Base-by-base conservation (phyloP, 2,329 filamentous ascomycete genomes). In the Xylaria hypoxylon region DNA sequence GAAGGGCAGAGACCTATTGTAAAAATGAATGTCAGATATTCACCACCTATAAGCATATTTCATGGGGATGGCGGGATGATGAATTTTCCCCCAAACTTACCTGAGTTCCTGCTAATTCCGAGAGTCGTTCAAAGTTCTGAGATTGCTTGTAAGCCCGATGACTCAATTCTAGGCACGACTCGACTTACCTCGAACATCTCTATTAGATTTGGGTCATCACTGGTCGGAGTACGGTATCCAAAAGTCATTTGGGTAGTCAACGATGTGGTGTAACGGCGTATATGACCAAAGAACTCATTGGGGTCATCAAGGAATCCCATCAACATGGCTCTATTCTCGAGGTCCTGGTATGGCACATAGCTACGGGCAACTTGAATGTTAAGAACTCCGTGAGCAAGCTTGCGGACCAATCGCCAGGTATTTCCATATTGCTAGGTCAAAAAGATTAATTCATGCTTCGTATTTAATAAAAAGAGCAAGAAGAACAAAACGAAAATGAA, bases 321-420 rank as follows among this genome's bases (percentile, higher is more conserved):
- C 17, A 86, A 74, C 84, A 88, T 84, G 42, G 82, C 80, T 69
- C 83, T 84, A 72, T 82, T 85, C 71, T 88, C 86, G 1, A 87
- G 77, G 47, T 83, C 80, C 65, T 88, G 85, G 67, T 87, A 88
- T 0, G 83, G 80, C 0, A 86, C 78, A 62, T 88, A 89, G 5
- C 74, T 74, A 40, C 77, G 78, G 1, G 83, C 79, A 0, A 79
- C 77, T 0, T 76, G 79, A 44, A 83, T 73, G 67, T 85, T 84
- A 22, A 86, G 79, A 0, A 83, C 75, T 0, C 72, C 74, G 70
- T 86, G 84, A 0, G 79, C 66, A 69, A 80, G 72, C 33, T 77
- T 77, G 6, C 77, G 75, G n/a, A 77, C 67, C 69, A 73, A 72
- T 7, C 76, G 70, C 77, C 77, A 80, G 24, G 45, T 73, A 40